Base-by-base conservation (phyloP, 768 basidiomycete genomes). In the Boletellus ananiceps region DNA sequence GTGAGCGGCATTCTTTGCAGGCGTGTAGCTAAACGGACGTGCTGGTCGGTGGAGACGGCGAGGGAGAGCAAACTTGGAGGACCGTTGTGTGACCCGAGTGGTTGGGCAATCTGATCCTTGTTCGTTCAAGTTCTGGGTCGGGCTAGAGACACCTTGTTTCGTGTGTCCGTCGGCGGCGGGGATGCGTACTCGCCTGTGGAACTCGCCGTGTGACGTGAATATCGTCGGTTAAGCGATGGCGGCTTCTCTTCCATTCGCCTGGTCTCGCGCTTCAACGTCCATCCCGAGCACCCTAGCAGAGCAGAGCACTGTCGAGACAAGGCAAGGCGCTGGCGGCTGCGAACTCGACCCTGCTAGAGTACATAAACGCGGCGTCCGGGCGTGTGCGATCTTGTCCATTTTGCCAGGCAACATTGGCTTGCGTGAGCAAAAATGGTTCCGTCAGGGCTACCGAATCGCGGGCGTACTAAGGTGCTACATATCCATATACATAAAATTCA, bases 321-420 rank as follows among this genome's bases (percentile, higher is more conserved):
- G 23, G 23, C 23, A 25, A 25, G 23, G 23, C 23, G 23, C 23
- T 25, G 23, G 19, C 19, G 23, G 2, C 23, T 4, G 2, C 23
- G 23, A 25, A 6, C 29, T 11, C 29, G 8, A 29, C 29, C 29
- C 29, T 29, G 29, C 11, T 9, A 11, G 29, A 29, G 41, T 21
- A 35, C 36, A 29, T 29, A 25, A 40, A 19, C 29, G 15, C 27
- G 27, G 25, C 15, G 6, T 19, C 41, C 40, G 14, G 41, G 45
- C 29, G 15, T 36, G 49, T 32, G 49, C 47, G 46, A 36, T 31
- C 36, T 32, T 40, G 40, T 51, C 57, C 46, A 61, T 57, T 55
- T 51, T 52, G 45, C 43, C 57, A 55, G 50, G 55, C 49, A 55
- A 53, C 52, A 5, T 25, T 62, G 59, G 61, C 59, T 55, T 66